Base-by-base conservation (phyloP, 768 basidiomycete species). In the Steccherinum ochraceum region DNA sequence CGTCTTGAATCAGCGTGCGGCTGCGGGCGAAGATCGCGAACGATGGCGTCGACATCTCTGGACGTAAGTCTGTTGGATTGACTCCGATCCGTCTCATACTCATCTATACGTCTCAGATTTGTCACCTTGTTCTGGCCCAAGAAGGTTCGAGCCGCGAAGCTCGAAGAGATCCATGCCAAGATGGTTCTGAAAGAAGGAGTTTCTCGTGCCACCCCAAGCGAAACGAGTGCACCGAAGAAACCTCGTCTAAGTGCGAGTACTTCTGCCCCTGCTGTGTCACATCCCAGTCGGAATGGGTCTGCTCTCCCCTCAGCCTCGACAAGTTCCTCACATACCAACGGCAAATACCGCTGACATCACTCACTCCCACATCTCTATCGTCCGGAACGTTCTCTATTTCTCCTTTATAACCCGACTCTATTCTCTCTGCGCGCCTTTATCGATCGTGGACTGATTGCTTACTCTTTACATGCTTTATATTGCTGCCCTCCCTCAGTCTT, bases 121-220 rank as follows among this genome's bases (percentile, higher is more conserved):
- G 93, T 96, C 43, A 93, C 92, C 2, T 76, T 93, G 49, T 97
- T 97, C 70, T 97, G 94, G 94, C 94, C 94, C 4, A 90, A 95
- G 74, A 91, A 94, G 69, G 93, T 97, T 57, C 93, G 88, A 65
- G 91, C 93, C 12, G 83, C 80, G 13, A 96, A 96, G 68, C 72
- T 97, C 35, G 89, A 94, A 67, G 92, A 93, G 63, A 95, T 97
- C 41, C 93, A 96, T 61, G 87, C 89, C 13, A 96, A 96, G 71
- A 92, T 96, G 87, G 89, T 91, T 54, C 86, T 86, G 78, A 90
- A 90, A 67, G 89, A 89, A 63, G 78, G 80, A 24, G 58, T 55
- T 4, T 58, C 60, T 11, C 52, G 62, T 16, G 60, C 61, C 7
- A 57, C 60, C 26, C 61, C 64, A 21, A 60, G 55, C 53, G 64